Evolutionary conservation across 2,329 filamentous ascomycete genomes (phyloP).

Genomic region (Cytospora mali): DNA sequence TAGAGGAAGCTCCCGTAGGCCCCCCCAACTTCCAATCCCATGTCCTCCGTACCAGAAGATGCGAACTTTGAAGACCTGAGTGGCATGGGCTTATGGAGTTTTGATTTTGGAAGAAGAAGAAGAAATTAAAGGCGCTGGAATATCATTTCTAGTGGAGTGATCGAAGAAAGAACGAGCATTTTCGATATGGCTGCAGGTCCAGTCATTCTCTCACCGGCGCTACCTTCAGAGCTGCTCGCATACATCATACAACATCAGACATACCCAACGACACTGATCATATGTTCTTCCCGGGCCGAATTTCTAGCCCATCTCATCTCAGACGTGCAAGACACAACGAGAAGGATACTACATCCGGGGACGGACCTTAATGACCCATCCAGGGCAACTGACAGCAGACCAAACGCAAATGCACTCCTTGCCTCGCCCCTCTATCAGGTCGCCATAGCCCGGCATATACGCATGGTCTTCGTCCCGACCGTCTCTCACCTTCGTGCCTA

Average conservation of each 20-base stretch:
- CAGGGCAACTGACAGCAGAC: neutral
- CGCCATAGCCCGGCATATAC: conserved; percentile 68
- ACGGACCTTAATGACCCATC: too few relatives aligned
- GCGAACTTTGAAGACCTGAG: too few relatives aligned
- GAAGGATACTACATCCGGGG: neutral
- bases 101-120: too few relatives aligned
- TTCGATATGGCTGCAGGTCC: conserved; percentile 33
- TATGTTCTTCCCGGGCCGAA: conserved; percentile 66
- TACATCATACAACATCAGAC: conserved; percentile 61
- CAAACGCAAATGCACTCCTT: conserved; percentile 50
- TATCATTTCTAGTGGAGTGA: neutral
- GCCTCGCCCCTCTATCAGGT: conserved; percentile 69
- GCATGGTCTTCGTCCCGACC: conserved; percentile 72
- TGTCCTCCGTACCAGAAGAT: too few relatives aligned
- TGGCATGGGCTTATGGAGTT: too few relatives aligned
- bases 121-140: neutral
- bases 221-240: conserved; percentile 64
- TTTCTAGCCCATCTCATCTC: conserved; percentile 65
- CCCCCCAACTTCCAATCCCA: neutral
- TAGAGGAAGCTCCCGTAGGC: neutral
- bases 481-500: conserved; percentile 78
- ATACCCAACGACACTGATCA: conserved; percentile 66
- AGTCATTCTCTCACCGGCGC: conserved; percentile 53
- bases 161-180: neutral
- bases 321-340: conserved; percentile 42